Evolutionary conservation across 768 basidiomycete species (phyloP).

Genomic region (Scleroderma bovista): DNA sequence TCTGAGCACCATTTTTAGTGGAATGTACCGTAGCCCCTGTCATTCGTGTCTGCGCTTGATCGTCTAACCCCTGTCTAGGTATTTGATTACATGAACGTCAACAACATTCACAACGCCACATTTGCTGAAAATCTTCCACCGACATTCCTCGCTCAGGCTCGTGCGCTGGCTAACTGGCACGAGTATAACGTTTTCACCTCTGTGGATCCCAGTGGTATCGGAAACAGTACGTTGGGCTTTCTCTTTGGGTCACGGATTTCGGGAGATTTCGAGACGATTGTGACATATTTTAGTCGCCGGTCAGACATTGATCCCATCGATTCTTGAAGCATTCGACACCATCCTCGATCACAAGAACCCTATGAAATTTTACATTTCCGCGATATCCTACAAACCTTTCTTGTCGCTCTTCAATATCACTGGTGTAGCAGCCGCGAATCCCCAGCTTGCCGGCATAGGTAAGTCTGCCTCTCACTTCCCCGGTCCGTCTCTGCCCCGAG

Average conservation of each 20-base stretch:
- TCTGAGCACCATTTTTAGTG: conserved; percentile 27
- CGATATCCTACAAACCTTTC: conserved; percentile 74
- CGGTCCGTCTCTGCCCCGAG: neutral
- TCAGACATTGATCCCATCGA: conserved; percentile 54
- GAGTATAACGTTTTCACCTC: conserved; percentile 65
- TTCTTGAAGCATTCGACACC: conserved; percentile 46
- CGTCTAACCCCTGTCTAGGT: conserved; percentile 34
- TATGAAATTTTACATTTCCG: conserved; percentile 52
- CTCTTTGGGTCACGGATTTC: too few species aligned
- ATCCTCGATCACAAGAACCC: conserved; percentile 49
- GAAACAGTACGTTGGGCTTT: conserved; percentile 60
- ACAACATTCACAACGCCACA: conserved; percentile 56
- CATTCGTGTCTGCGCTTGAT: neutral
- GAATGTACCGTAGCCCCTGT: conserved; percentile 33
- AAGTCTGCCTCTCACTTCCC: neutral
- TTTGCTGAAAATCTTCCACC: conserved; percentile 45
- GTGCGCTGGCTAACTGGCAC: conserved; percentile 65
- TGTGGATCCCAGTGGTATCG: conserved; percentile 47
- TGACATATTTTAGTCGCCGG: conserved; percentile 49
- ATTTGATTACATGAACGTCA: conserved; percentile 71
- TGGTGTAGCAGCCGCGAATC: conserved; percentile 43
- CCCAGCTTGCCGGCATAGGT: conserved; percentile 58
- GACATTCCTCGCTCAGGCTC: conserved; percentile 47
- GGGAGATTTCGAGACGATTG: neutral
- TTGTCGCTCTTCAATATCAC: conserved; percentile 77